phyloP scores from a whole-genome alignment of 1,284 basidiomycete species.

The Microbotryum intermedium region DNA sequence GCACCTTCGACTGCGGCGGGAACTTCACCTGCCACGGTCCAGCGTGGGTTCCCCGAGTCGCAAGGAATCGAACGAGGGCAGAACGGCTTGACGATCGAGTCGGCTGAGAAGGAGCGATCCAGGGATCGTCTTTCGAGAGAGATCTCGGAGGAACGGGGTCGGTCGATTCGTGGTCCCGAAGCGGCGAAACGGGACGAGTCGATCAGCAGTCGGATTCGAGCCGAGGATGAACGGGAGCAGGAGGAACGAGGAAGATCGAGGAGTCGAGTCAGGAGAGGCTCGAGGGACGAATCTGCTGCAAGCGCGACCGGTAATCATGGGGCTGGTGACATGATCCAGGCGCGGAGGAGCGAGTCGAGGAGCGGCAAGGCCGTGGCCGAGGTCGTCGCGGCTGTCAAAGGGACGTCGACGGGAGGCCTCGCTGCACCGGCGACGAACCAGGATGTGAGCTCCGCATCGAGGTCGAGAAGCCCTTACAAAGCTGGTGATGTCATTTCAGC shows the following conservation, averaged over 20 bases:
- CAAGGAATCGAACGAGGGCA: neutral
- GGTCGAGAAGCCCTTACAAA: no score
- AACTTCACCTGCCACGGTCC: neutral
- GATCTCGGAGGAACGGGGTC: no score
- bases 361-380: no score
- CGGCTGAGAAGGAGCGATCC: neutral
- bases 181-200: slow-evolving; percentile 9
- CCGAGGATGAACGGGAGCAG: slow-evolving; percentile 16
- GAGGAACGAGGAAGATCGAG: slow-evolving; percentile 17
- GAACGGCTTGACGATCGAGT: neutral
- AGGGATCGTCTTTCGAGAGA: neutral
- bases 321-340: no score
- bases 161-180: neutral
- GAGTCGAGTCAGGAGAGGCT: slow-evolving; percentile 2
- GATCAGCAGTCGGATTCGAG: slow-evolving; percentile 7
- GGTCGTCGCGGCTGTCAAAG: no score
- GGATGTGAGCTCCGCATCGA: no score
- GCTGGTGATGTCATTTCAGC: slow-evolving; percentile 7
- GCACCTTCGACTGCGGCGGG: neutral
- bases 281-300: neutral
- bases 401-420: no score
- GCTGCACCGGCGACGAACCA: no score
- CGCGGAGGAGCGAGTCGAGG: no score
- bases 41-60: neutral
- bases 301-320: no score